Conservation (phyloP, 192 early-diverging fungal genomes). For the Podila verticillata region DNA sequence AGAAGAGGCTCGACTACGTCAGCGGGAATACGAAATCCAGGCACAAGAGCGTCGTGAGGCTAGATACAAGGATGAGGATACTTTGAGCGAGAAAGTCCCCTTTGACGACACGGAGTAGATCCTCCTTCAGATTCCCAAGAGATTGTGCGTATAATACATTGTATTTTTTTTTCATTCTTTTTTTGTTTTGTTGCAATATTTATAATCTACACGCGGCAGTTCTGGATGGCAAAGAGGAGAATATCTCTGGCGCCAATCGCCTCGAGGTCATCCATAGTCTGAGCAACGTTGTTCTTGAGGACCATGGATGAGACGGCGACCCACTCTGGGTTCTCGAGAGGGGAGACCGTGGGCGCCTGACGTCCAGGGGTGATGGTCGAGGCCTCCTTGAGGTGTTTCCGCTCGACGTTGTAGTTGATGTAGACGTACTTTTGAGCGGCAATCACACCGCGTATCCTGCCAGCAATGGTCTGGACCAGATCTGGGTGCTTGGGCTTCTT, state of each 20-base stretch:
- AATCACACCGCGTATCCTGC: conserved; percentile 92
- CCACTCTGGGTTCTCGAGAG: conserved; percentile 89
- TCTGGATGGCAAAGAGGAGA: conserved; percentile 81
- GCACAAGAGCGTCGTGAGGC: neutral
- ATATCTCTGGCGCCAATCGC: conserved; percentile 92
- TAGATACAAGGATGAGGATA: neutral
- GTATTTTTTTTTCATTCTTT: conserved; percentile 6
- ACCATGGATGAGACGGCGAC: conserved; percentile 94
- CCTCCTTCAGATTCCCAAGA: too few relatives aligned
- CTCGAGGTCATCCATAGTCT: conserved; percentile 92
- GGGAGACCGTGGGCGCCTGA: conserved; percentile 89
- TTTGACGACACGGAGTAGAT: neutral
- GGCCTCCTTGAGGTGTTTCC: conserved; percentile 70
- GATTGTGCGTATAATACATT: too few relatives aligned
- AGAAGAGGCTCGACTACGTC: conserved; percentile 11
- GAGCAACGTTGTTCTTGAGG: conserved; percentile 74
- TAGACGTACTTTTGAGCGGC: conserved; percentile 89
- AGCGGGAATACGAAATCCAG: conserved; percentile 12
- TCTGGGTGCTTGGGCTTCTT: conserved; percentile 76
- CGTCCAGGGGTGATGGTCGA: conserved; percentile 88
- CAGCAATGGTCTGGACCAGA: conserved; percentile 79
- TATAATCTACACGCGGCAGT: conserved; percentile 74
- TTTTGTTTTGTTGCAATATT: neutral
- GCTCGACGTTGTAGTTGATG: conserved; percentile 90
- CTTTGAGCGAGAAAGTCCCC: neutral